Evolutionary conservation across 495 filamentous ascomycete genomes (phyloP).

Genomic region (Hyaloscypha bicolor): DNA sequence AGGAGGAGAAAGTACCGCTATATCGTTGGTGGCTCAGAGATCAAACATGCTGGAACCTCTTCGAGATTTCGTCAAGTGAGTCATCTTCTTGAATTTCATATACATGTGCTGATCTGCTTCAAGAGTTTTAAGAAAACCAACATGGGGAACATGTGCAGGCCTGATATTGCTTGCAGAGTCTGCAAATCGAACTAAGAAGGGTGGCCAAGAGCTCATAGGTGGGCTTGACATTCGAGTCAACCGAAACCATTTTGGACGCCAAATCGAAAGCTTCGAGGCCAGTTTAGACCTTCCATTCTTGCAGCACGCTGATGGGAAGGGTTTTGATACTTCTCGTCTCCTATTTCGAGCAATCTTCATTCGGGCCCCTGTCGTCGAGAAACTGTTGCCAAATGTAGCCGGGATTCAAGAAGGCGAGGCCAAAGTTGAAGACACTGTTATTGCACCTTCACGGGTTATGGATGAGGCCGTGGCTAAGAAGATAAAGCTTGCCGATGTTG

Average conservation of each 20-base stretch:
- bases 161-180: conserved; percentile 89
- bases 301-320: conserved; percentile 33
- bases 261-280: conserved; percentile 89
- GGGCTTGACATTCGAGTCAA: conserved; percentile 90
- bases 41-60: conserved; percentile 82
- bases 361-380: conserved; percentile 89
- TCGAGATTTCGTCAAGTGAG: conserved; percentile 91
- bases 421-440: conserved; percentile 59
- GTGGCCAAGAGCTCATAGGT: conserved; percentile 91
- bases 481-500: conserved; percentile 43
- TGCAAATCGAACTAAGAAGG: conserved; percentile 85
- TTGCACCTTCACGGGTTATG: conserved; percentile 59
- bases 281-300: conserved; percentile 78
- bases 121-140: conserved; percentile 72
- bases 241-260: conserved; percentile 94
- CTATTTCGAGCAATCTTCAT: conserved; percentile 90
- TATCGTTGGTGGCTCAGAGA: conserved; percentile 83
- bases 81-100: conserved; percentile 25
- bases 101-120: conserved; percentile 7
- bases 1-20: conserved; percentile 92
- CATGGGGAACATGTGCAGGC: conserved; percentile 96
- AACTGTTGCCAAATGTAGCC: conserved; percentile 61
- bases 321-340: conserved; percentile 26
- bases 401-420: conserved; percentile 55
- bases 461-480: conserved; percentile 28